Conservation (phyloP, 768 basidiomycete species). For the Pisolithus microcarpus region DNA sequence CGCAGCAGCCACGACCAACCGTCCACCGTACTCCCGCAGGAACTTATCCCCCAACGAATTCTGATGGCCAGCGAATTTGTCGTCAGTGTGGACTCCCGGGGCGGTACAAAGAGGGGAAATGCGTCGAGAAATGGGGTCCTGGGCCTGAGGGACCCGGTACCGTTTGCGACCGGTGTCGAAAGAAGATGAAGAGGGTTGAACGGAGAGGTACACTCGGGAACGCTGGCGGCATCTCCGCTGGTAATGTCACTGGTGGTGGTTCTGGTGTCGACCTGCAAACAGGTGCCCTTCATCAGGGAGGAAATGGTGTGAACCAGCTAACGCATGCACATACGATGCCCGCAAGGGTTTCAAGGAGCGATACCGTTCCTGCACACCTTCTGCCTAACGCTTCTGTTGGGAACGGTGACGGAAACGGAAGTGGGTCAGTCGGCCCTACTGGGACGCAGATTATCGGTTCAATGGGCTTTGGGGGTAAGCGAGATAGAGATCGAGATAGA, state of each 20-base stretch:
- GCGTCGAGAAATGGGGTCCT: conserved; percentile 85
- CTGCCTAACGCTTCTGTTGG: neutral
- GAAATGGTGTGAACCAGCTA: conserved; percentile 4
- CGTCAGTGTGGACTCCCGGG: conserved; percentile 68
- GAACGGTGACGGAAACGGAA: neutral
- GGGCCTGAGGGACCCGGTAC: conserved; percentile 80
- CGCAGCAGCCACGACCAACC: neutral
- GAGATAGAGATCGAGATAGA: neutral
- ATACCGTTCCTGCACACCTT: conserved; percentile 26
- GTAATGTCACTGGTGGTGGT: neutral
- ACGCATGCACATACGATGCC: conserved; percentile 17
- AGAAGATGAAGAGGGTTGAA: conserved; percentile 83
- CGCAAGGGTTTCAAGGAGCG: conserved; percentile 19
- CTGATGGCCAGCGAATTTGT: conserved; percentile 67
- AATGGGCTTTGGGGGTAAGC: neutral
- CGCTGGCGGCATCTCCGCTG: conserved; percentile 9
- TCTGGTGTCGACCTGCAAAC: conserved; percentile 10
- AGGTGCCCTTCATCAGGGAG: conserved; percentile 2
- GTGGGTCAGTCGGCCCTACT: conserved; percentile 18
- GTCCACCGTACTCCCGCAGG: conserved; percentile 7
- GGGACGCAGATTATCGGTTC: conserved; percentile 20
- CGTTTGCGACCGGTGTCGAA: conserved; percentile 79
- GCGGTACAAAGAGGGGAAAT: conserved; percentile 77
- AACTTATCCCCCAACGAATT: conserved; percentile 34
- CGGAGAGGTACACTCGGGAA: conserved; percentile 57